Conservation (phyloP, 1,139 yeast species). For the Meyerozyma athensensis region DNA sequence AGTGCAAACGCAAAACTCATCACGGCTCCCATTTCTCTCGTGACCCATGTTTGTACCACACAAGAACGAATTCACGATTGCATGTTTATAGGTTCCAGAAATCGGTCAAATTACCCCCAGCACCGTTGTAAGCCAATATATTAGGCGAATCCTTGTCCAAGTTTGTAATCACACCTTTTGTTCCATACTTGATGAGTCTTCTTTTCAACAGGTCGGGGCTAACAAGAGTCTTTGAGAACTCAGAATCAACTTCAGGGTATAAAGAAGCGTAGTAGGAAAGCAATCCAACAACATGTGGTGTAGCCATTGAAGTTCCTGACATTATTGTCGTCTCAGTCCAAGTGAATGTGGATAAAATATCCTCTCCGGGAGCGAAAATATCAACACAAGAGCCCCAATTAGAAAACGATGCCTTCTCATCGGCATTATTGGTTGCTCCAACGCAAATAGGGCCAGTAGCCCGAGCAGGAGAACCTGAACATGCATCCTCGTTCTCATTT, state of each 20-base stretch:
- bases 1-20: too few relatives aligned
- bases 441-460: slow-evolving; percentile 41
- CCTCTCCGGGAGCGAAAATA: slow-evolving; percentile 42
- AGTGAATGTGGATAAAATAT: slow-evolving; percentile 36
- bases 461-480: slow-evolving; percentile 40
- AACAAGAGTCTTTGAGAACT: slow-evolving; percentile 21
- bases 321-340: slow-evolving; percentile 31
- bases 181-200: slow-evolving; percentile 32
- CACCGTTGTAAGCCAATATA: slow-evolving; percentile 23
- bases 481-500: slow-evolving; percentile 41
- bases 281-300: slow-evolving; percentile 41
- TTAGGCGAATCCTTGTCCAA: slow-evolving; percentile 20
- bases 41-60: too few relatives aligned
- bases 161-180: slow-evolving; percentile 26
- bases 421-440: slow-evolving; percentile 37
- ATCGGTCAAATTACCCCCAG: slow-evolving; percentile 19
- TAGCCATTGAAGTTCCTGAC: slow-evolving; percentile 45
- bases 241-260: slow-evolving; percentile 36
- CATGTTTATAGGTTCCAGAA: slow-evolving; percentile 15
- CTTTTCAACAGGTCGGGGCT: slow-evolving; percentile 33
- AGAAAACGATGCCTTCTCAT: slow-evolving; percentile 37
- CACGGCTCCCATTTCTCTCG: too few relatives aligned
- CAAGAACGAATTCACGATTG: too few relatives aligned
- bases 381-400: slow-evolving; percentile 44
- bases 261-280: slow-evolving; percentile 38